Base-by-base conservation (phyloP, 306 rosid species). In the Crataegus laevigata region DNA sequence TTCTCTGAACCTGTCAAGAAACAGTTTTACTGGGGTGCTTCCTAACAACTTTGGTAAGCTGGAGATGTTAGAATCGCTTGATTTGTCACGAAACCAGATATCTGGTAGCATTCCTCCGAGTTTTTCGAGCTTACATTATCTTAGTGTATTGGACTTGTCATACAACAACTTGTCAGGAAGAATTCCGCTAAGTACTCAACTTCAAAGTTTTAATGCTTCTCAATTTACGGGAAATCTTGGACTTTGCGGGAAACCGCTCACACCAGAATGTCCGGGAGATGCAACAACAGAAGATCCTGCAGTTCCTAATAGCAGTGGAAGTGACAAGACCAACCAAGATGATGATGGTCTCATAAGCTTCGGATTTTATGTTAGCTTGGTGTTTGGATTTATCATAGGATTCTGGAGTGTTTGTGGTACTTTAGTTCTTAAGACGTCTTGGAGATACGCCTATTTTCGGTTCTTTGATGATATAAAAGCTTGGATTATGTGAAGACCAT, bases 171-270 rank as follows among this genome's bases (percentile, higher is more conserved):
- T 84, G 26, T 60, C 40, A 0, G 81, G 85, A 4, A 36, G 47
- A 22, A 72, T 81, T 47, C 85, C 88, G 18, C 0, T 4, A 34
- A 3, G 77, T 61, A 68, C 79, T 34, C 85, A 85, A 45, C 68
- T 84, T 1, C 75, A 75, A 17, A 68, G 32, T 47, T 63, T 63
- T 8, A 0, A 13, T 63, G 43, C 67, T 26, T 66, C 68, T 21
- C 13, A 45, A 3, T 81, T 47, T 59, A 0, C n/a, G 30, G 84
- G 75, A 40, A 85, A 85, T 66, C 58, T 22, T 24, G 51, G 65
- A 47, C 86, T 85, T 1, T 76, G 85, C 30, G 84, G 84, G 6
- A 7, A 22, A 25, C 86, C 84, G 5, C 78, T 82, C 36, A 55
- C 68, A 8, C 72, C 2, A 11, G 22, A 6, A 3, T 82, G 84